Base-by-base conservation (phyloP, 139 green algal genomes). In the Astrephomene gubernaculifera region DNA sequence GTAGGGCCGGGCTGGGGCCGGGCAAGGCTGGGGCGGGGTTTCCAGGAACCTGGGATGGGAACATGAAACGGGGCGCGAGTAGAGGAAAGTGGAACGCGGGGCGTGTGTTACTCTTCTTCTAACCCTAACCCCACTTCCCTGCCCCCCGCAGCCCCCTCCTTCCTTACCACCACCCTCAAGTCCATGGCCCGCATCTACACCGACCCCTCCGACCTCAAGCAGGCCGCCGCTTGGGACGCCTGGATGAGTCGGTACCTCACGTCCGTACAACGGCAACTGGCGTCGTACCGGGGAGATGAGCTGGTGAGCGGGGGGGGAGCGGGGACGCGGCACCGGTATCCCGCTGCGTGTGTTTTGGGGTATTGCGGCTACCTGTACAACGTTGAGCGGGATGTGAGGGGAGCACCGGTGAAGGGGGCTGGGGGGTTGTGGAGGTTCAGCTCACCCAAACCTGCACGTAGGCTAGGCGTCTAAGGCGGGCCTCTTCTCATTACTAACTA, bases 161-260 rank as follows among this genome's bases (percentile, higher is more conserved):
- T 49, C 45, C 68, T 86, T 36, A 49, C 80, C 53, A 52, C 29
- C 39, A 36, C 24, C 52, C 53, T 79, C 35, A 72, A 65, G 35
- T 57, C 85, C 0, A 17, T 89, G 25, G 45, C 74, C 1, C 78
- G 85, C 31, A 53, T 89, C 33, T 33, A 61, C 8, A 19, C 82
- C 33, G 67, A 82, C 38, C 74, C 82, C 52, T 78, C 39, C 39
- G 63, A 85, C 61, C 35, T 90, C 19, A 87, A 88, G 74, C 54
- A 31, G 4, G 54, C 75, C 25, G 64, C 87, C 69, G 61, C 49
- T 22, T 90, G 82, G 81, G 33, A 68, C 17, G 7, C 27, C 17
- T 90, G 87, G 87, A 88, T 87, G 73, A 14, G 60, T 19, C 60
- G 41, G 3, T 79, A 82, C 45, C 61, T 87, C 81, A 36, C 39